Base-by-base conservation (phyloP, 805 yeast species). In the Myxozyma neotropica region DNA sequence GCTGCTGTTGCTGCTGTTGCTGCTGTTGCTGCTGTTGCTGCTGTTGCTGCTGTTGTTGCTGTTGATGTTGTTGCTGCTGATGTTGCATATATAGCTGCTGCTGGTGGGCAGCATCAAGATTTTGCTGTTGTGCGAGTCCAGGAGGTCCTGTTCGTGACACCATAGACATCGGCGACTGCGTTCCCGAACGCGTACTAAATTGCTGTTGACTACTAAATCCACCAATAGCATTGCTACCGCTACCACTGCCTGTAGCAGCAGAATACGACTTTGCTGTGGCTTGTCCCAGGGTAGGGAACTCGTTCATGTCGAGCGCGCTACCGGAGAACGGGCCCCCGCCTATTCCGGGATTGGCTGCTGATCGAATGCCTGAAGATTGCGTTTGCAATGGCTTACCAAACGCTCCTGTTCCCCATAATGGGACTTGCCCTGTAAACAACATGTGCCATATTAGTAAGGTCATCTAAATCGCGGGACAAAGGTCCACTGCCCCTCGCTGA, bases 111-210 rank as follows among this genome's bases (percentile, higher is more conserved):
- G 48, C 47, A 26, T 46, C 47, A 15, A 47, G 24, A 36, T 26
- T 24, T n/a, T 48, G 40, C 50, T 49, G 54, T 38, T 45, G 55
- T 12, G 43, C 36, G 13, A 55, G 51, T 15, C 54, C 59, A 5
- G 56, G 63, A 3, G 65, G 60, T 24, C 56, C 63, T 3, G 48
- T 36, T 23, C 55, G 50, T 13, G 54, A 57, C 5, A 23, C 43
- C 55, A 55, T 19, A 13, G 66, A 53, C 40, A 62, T 29, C 4
- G 65, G 66, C 47, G 61, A 55, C 53, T 51, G 66, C 15, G 55
- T 62, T 24, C 58, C 53, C 12, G 64, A 51, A 4, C 64, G 58
- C 13, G 63, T 39, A n/a, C 44, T 35, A 42, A 35, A 49, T 24
- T 47, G 58, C 39, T 38, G 46, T 19, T 38, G 43, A 38, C n/a